Conservation (phyloP, 1,139 yeast species). For the Scheffersomyces cryptocercus region DNA sequence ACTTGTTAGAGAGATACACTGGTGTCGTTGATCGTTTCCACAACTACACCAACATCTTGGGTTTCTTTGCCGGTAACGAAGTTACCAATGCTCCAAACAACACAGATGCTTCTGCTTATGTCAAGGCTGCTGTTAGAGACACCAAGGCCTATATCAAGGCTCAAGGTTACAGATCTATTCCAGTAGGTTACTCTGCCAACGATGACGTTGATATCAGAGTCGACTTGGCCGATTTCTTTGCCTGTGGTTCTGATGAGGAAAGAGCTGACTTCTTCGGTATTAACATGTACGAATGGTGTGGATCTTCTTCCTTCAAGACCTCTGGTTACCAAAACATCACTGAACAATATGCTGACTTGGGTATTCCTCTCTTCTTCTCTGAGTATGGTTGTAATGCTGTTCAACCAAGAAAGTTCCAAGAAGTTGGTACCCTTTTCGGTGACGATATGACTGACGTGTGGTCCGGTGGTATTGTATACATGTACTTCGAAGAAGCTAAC, state of each 20-base stretch:
- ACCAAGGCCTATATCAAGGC: constrained; percentile 76
- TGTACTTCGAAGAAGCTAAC: constrained; percentile 79
- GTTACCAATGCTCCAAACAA: constrained; percentile 60
- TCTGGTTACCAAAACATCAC: constrained; percentile 74
- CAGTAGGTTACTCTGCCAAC: constrained; percentile 93
- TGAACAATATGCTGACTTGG: constrained; percentile 58
- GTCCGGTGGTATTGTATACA: constrained; percentile 92
- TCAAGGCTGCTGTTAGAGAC: constrained; percentile 91
- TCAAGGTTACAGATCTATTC: constrained; percentile 68
- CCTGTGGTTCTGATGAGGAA: constrained; percentile 60
- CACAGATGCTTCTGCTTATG: constrained; percentile 68
- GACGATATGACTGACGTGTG: constrained; percentile 60
- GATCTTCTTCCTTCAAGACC: constrained; percentile 61
- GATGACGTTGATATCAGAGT: constrained; percentile 72
- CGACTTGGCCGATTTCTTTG: constrained; percentile 78
- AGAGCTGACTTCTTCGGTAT: constrained; percentile 90
- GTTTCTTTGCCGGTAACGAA: constrained; percentile 94
- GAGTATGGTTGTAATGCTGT: constrained; percentile 80
- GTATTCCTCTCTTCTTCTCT: constrained; percentile 82
- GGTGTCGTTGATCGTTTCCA: constrained; percentile 81
- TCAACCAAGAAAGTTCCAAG: constrained; percentile 64
- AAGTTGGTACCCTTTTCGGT: constrained; percentile 54
- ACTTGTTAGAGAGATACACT: constrained; percentile 73
- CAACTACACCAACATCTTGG: constrained; percentile 79
- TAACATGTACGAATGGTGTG: constrained; percentile 93